Conservation (phyloP, 2,329 filamentous ascomycete genomes). For the Plenodomus lindquistii region DNA sequence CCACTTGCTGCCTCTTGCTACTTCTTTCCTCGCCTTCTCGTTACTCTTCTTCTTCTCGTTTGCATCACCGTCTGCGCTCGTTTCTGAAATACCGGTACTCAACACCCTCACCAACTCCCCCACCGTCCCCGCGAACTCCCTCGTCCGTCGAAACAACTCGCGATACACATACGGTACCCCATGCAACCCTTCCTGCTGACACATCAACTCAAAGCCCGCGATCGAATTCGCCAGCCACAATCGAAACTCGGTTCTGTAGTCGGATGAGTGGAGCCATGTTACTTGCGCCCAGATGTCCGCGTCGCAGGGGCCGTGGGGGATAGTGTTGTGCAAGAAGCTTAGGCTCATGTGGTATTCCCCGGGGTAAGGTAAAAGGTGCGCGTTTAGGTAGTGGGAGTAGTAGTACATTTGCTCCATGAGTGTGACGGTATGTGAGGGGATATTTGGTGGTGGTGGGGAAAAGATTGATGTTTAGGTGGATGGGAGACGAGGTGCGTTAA, state of each 20-base stretch:
- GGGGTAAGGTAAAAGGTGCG: neutral
- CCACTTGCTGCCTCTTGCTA: slow-evolving; percentile 1
- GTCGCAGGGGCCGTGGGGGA: neutral
- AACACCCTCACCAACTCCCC: too few relatives aligned
- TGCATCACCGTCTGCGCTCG: too few relatives aligned
- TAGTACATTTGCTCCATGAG: too few relatives aligned
- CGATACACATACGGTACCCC: neutral
- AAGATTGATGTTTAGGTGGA: too few relatives aligned
- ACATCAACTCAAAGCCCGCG: neutral
- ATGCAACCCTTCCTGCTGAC: neutral
- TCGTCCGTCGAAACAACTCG: neutral
- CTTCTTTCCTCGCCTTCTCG: too few relatives aligned
- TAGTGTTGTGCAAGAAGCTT: neutral
- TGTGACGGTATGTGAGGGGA: too few relatives aligned
- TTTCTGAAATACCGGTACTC: too few relatives aligned
- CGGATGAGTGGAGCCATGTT: neutral
- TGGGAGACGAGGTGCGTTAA: too few relatives aligned
- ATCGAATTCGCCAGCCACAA: neutral
- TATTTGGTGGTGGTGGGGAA: too few relatives aligned
- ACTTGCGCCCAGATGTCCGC: neutral
- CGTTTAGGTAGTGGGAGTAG: neutral
- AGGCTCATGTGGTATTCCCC: neutral
- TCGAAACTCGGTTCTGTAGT: neutral
- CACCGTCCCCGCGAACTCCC: neutral
- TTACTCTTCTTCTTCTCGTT: neutral